Base-by-base conservation (phyloP, 768 basidiomycete species). In the Leccinellum rugosiceps region DNA sequence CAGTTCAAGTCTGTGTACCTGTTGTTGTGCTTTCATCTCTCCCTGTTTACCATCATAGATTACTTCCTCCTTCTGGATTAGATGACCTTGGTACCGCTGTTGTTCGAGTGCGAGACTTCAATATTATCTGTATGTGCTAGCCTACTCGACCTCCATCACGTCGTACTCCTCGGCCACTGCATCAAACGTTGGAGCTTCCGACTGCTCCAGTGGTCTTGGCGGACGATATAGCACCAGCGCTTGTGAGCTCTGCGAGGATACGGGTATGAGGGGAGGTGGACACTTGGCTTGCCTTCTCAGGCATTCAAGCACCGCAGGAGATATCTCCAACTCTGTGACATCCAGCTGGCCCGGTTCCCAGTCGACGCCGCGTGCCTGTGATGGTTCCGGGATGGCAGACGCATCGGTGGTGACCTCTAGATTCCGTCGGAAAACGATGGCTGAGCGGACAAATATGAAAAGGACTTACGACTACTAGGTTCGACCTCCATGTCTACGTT, bases 401-500 rank as follows among this genome's bases (percentile, higher is more conserved):
- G 19, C 6, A 41, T 53, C 46, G 31, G 43, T 21, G 23, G 51
- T 46, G 53, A 62, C 47, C 11, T 45, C 58, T 64, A 28, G 6
- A 43, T 17, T 41, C n/a, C n/a, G 53, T 57, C 43, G 31, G n/a
- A 26, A 26, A 44, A 35, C 3, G 35, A 59, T 14, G 48, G 47
- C 41, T 26, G 51, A 35, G 48, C 10, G n/a, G 60, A 25, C 60
- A 15, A 19, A 41, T 31, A 32, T 43, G 41, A 19, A 43, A 34
- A 52, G 31, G 21, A 47, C 65, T 78, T 70, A 90, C 89, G 75
- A 66, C 87, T 82, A 66, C 87, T 82, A 61, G 81, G 84, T 65
- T 87, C 88, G 5, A 82, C 78, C 58, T 82, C 83, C 88, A 91
- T 91, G 47, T 77, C 38, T n/a, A 41, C 4, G 9, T 8, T 17